Evolutionary conservation across 768 basidiomycete genomes (phyloP).

Genomic region (Leccinum boreale): DNA sequence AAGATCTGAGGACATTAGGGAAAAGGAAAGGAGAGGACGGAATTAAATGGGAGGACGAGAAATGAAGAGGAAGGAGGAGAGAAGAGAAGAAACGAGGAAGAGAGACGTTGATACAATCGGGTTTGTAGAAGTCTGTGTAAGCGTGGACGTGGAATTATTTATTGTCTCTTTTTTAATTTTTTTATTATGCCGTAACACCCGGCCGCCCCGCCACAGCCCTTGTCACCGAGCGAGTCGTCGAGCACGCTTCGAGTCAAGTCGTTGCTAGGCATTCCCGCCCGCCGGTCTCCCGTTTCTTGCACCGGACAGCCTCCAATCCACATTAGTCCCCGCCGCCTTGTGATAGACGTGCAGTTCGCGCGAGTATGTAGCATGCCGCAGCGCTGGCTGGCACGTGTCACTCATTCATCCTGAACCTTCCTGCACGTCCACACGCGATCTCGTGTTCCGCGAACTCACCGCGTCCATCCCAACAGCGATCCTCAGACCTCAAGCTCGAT

Average conservation of each 20-base stretch:
- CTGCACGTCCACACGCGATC: not conserved
- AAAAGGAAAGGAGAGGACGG: constrained; percentile 21
- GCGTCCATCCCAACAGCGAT: not conserved
- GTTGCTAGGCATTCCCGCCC: not conserved
- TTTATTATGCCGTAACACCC: constrained; percentile 16
- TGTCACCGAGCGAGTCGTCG: not conserved
- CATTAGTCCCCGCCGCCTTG: not conserved
- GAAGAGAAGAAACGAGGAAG: constrained; percentile 29
- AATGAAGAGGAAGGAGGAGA: constrained; percentile 31
- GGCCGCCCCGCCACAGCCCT: constrained; percentile 19
- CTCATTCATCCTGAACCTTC: not conserved
- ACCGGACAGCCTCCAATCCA: not conserved
- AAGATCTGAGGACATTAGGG: constrained; percentile 35
- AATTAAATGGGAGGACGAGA: constrained; percentile 26
- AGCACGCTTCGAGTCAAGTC: not conserved
- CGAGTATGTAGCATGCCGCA: not conserved
- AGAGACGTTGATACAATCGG: constrained; percentile 21
- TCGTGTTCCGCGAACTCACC: constrained; percentile 7
- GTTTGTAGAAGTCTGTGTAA: not conserved
- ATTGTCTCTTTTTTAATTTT: constrained; percentile 10
- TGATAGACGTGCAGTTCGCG: not conserved
- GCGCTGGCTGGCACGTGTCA: not conserved
- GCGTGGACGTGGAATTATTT: constrained; percentile 31
- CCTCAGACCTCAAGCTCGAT: not conserved
- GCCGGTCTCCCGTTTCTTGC: not conserved